Base-by-base conservation (phyloP, 1,139 yeast genomes). In the Scheffersomyces cryptocercus region DNA sequence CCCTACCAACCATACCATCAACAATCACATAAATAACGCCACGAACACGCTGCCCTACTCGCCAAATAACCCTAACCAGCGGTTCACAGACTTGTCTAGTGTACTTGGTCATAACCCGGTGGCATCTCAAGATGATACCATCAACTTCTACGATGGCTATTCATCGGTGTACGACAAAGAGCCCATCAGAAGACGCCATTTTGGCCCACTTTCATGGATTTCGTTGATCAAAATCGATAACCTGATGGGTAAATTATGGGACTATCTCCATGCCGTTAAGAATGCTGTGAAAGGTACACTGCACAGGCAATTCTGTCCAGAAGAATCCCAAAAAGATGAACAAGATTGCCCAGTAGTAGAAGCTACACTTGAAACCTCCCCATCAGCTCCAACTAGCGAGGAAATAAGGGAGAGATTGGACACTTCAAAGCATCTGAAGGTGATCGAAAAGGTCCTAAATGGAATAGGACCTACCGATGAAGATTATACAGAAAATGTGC, bases 151-250 rank as follows among this genome's bases (percentile, higher is more conserved):
- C 46, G 59, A 59, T n/a, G 66, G 67, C 3, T 67, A 68, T 45
- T 51, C 58, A 12, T 56, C 70, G 0, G 45, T 68, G 1, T 51
- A 52, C 16, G 56, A 55, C 35, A 55, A 58, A 37, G 70, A 61
- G 26, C 64, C 65, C 2, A 35, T 56, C 3, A 45, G 62, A 20
- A 32, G 56, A 36, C 34, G 55, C 16, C 55, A 58, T 37, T 62
- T 57, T 46, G 70, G 73, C 1, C 75, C 76, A 1, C 59, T 71
- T 29, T 56, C 68, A n/a, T 68, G 75, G 73, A 44, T 63, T 4
- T 51, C 69, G 11, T 47, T 70, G 30, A 53, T 68, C 41, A 57
- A 59, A 40, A 43, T 59, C 28, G 76, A 72, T 45, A 40, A 47
- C 26, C 59, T 62, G 1, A 26, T 49, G 10, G 35, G 37, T 10